Conservation (phyloP, 2,329 filamentous ascomycete genomes). For the Aureobasidium sp. region DNA sequence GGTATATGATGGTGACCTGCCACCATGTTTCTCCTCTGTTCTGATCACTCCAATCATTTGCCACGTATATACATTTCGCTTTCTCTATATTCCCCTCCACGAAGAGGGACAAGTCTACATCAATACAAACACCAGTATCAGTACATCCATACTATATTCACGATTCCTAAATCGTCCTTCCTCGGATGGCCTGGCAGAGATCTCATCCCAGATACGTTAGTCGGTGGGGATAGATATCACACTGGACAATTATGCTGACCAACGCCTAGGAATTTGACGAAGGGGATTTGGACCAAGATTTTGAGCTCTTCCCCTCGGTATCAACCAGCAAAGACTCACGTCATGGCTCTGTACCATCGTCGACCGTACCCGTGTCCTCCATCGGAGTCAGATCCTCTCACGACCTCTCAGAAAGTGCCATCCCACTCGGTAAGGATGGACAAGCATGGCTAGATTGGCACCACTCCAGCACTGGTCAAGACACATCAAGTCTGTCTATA, state of each 20-base stretch:
- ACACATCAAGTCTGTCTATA: background rate
- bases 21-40: background rate
- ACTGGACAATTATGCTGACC: background rate
- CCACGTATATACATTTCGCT: background rate
- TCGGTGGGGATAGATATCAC: background rate
- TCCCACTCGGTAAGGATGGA: background rate
- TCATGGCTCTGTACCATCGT: background rate
- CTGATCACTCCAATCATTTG: background rate
- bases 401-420: background rate
- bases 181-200: constrained; percentile 12
- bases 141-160: too few species aligned
- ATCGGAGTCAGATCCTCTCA: background rate
- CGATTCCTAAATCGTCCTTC: background rate
- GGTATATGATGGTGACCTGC: background rate
- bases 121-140: background rate
- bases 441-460: background rate
- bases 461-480: background rate
- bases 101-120: background rate
- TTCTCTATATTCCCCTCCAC: background rate
- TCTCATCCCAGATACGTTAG: background rate
- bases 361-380: background rate
- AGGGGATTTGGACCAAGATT: background rate
- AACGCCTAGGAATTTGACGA: background rate
- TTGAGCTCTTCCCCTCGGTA: background rate
- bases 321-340: background rate